Evolutionary conservation across 352 stramenopile genomes (phyloP), one percentile per base, ranked within the genome.

Genomic region (Globisporangium cylindrosporum): DNA sequence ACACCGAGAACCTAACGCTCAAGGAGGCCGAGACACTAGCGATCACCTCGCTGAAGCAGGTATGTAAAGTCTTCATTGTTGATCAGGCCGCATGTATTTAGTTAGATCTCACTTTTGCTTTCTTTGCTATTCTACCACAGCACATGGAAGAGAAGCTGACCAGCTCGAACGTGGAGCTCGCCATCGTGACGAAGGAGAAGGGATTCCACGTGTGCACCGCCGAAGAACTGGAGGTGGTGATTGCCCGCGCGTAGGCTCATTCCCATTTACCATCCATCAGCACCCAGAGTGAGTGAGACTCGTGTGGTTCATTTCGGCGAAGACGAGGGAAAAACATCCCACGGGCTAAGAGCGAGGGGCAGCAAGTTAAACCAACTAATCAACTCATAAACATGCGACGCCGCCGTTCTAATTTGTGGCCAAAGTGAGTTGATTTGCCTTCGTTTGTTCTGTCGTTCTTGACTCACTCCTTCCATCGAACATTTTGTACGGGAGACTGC

Each of bases 71-170:
- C 1, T 29, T 9, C 15, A 20, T 46, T 56, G 34, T 34, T 18
- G 15, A 4, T 38, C 1, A 6, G 20, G 14, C 24, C 4, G 29
- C 5, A n/a, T 61, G 20, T 22, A n/a, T 10, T 49, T 7, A n/a
- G 18, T 32, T 32, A 32, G 4, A 32, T 32, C 29, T 32, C 29
- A 48, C 9, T 27, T 1, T 27, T 20, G 29, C 27, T 22, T 22
- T 27, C 6, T 15, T 1, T 22, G 20, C 10, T 12, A 24, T 3
- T 20, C 1, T 15, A 46, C 18, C 6, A 15, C 25, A 96, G 86
- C 97, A 99, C 73, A 99, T 99, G 98, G 98, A 99, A 83, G 98
- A 99, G 77, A 99, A 99, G 77, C 98, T 99, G 64, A 98, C 89
- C 10, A 97, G 77, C 68, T 96, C 98, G 46, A 99, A 99, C 85